Percentiles rank a stretch among this genome's conserved stretches.
Conservation (phyloP, 441 rosid species). For the Gossypium trilobum region DNA sequence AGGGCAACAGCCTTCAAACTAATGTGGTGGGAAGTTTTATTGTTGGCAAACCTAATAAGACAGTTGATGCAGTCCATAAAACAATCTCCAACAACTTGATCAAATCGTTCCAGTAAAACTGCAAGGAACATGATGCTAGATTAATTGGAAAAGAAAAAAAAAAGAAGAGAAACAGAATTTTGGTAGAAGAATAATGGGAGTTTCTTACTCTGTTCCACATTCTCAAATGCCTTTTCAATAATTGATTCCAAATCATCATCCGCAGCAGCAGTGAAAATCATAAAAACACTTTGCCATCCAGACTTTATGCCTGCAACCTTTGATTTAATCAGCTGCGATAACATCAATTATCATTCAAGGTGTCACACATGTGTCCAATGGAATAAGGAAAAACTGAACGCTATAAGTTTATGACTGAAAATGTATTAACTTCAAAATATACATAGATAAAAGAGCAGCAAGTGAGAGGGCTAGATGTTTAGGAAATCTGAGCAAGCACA, state of each 20-base stretch:
- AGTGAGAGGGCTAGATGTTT: neutral
- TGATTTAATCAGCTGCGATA: slow-evolving; percentile 87
- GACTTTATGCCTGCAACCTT: slow-evolving; percentile 98
- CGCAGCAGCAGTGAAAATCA: slow-evolving; percentile 97
- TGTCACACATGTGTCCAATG: neutral
- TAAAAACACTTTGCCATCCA: slow-evolving; percentile 97
- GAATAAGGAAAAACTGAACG: neutral
- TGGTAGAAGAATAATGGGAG: slow-evolving; percentile 15
- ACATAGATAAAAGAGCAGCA: neutral
- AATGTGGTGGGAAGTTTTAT: slow-evolving; percentile 81
- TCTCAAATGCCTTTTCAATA: slow-evolving; percentile 97
- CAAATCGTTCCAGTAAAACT: slow-evolving; percentile 97
- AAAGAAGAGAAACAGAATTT: slow-evolving; percentile 8
- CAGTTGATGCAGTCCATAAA: slow-evolving; percentile 99
- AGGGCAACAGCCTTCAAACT: slow-evolving; percentile 99
- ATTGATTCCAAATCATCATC: slow-evolving; percentile 87
- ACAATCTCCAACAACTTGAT: slow-evolving; percentile 97
- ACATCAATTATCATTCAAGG: slow-evolving; percentile 20
- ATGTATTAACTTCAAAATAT: neutral
- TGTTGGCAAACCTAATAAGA: slow-evolving; percentile 95
- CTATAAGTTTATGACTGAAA: neutral
- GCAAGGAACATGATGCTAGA: slow-evolving; percentile 39
- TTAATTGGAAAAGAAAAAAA: neutral
- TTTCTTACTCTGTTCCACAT: slow-evolving; percentile 87
- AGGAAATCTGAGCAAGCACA: slow-evolving; percentile 20